A percentile compares a stretch with the other conserved stretches of the same genome.
phyloP scores from a whole-genome alignment of 2,329 filamentous ascomycete species.

The Cladosporium sp. region DNA sequence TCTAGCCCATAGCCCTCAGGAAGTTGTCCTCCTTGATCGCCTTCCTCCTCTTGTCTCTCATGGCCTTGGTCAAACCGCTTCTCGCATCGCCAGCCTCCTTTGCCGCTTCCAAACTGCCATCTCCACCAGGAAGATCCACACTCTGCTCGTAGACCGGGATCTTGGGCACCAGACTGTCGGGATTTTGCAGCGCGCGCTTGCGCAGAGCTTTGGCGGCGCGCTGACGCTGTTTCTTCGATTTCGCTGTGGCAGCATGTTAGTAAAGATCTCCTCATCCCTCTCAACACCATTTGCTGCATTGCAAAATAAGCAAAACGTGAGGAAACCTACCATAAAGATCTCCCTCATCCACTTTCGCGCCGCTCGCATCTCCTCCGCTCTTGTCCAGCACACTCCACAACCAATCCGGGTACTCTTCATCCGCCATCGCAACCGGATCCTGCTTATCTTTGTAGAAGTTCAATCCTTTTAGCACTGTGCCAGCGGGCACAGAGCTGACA shows the following conservation, averaged over 20 bases:
- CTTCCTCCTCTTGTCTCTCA: constrained; percentile 70
- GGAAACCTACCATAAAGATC: constrained; percentile 72
- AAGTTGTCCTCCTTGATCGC: constrained; percentile 84
- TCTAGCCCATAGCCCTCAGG: constrained; percentile 67
- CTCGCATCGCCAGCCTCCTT: constrained; percentile 48
- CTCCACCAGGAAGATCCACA: constrained; percentile 62
- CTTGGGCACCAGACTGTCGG: constrained; percentile 58
- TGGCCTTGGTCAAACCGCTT: constrained; percentile 62
- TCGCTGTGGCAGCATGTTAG: constrained; percentile 49
- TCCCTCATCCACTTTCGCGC: constrained; percentile 57
- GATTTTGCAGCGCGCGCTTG: constrained; percentile 61
- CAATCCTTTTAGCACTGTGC: constrained; percentile 67
- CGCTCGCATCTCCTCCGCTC: constrained; percentile 47
- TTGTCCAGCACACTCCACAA: constrained; percentile 67
- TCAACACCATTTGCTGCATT: background rate
- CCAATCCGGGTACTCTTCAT: constrained; percentile 76
- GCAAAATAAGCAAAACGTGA: background rate
- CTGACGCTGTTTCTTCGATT: constrained; percentile 77
- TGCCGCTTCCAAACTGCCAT: constrained; percentile 46
- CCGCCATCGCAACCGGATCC: constrained; percentile 69
- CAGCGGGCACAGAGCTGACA: constrained; percentile 55
- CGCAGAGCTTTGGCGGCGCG: constrained; percentile 63
- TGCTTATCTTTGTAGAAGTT: constrained; percentile 71
- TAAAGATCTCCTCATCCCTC: background rate
- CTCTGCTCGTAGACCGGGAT: constrained; percentile 74